These are phyloP conservation scores for Cryptococcus sp. DNA, from an alignment of 1,284 basidiomycete genomes.

Conservation along the genomic window DNA sequence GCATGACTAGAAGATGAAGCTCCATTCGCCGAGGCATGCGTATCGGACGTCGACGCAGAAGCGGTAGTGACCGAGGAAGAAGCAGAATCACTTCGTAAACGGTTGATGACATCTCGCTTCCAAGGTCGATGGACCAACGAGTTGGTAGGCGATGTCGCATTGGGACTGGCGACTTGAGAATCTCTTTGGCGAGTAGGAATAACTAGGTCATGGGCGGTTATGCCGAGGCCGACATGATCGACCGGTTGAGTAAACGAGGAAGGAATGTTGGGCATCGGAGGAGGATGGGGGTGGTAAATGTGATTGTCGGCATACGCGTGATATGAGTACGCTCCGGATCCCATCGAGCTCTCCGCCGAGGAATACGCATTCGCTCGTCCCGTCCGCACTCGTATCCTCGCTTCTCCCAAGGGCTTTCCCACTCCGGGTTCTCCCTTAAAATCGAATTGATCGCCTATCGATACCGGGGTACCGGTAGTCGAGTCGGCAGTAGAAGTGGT, in stretches of 20 bases:
- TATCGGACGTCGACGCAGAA: slow-evolving; percentile 18
- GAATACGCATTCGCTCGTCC: slow-evolving; percentile 41
- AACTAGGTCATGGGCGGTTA: slow-evolving; percentile 10
- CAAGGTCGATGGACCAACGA: slow-evolving; percentile 31
- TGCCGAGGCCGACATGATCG: slow-evolving; percentile 27
- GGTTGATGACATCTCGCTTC: slow-evolving; percentile 23
- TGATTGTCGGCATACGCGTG: slow-evolving; percentile 29
- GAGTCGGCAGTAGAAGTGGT: slow-evolving; percentile 42
- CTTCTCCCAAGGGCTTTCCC: slow-evolving; percentile 24
- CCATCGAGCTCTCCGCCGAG: slow-evolving; percentile 42
- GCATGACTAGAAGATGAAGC: slow-evolving; percentile 6
- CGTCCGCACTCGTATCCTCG: slow-evolving; percentile 27
- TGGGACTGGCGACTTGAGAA: slow-evolving; percentile 10
- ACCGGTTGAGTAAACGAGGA: slow-evolving; percentile 8
- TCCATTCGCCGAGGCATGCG: slow-evolving; percentile 11
- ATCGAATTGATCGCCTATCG: slow-evolving; percentile 26
- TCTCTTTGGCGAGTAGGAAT: slow-evolving; percentile 8
- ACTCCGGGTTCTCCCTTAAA: slow-evolving; percentile 20
- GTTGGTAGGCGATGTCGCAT: slow-evolving; percentile 6
- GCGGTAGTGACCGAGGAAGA: slow-evolving; percentile 29
- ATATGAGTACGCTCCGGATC: slow-evolving; percentile 37
- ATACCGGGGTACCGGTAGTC: slow-evolving; percentile 34
- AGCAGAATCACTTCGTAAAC: slow-evolving; percentile 32
- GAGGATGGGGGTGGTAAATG: slow-evolving; percentile 26
- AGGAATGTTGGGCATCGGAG: slow-evolving; percentile 30